Evolutionary conservation across 768 basidiomycete species (phyloP).

Genomic region (Hypholoma sublateritium): DNA sequence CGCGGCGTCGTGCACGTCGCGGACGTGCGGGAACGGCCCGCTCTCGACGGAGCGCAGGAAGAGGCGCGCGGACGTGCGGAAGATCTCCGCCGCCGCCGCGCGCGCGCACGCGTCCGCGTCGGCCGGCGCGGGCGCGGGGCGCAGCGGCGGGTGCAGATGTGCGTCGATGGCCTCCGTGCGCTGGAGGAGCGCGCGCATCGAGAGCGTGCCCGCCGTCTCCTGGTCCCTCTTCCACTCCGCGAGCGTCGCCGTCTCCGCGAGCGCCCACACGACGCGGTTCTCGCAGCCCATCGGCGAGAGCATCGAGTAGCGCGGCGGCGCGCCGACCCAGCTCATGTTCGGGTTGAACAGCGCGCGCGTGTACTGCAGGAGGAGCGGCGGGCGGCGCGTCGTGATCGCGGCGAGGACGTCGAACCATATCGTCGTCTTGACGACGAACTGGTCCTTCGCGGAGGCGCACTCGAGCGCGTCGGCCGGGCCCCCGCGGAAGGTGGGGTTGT

Average conservation of each 20-base stretch:
- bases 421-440: constrained; percentile 80
- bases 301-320: constrained; percentile 60
- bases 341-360: constrained; percentile 61
- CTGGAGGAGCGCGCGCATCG: constrained; percentile 58
- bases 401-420: constrained; percentile 90
- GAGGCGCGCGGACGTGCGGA: constrained; percentile 71
- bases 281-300: constrained; percentile 84
- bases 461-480: constrained; percentile 40
- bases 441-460: constrained; percentile 45
- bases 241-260: constrained; percentile 71
- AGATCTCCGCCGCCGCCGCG: constrained; percentile 54
- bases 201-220: constrained; percentile 43
- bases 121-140: constrained; percentile 18
- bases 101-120: constrained; percentile 35
- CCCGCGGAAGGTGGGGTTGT: constrained; percentile 32
- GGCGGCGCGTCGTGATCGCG: constrained; percentile 61
- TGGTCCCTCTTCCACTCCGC: constrained; percentile 62
- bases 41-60: constrained; percentile 80
- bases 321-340: constrained; percentile 37
- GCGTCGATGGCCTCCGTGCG: constrained; percentile 52
- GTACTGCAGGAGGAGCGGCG: constrained; percentile 55
- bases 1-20: constrained; percentile 57
- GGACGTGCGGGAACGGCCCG: constrained; percentile 65
- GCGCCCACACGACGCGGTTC: constrained; percentile 73
- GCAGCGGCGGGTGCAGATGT: constrained; percentile 26